Evolutionary conservation across 148 eudicot species (phyloP), one percentile per base, ranked within the genome.

Genomic region (Hydrangea macrophylla): DNA sequence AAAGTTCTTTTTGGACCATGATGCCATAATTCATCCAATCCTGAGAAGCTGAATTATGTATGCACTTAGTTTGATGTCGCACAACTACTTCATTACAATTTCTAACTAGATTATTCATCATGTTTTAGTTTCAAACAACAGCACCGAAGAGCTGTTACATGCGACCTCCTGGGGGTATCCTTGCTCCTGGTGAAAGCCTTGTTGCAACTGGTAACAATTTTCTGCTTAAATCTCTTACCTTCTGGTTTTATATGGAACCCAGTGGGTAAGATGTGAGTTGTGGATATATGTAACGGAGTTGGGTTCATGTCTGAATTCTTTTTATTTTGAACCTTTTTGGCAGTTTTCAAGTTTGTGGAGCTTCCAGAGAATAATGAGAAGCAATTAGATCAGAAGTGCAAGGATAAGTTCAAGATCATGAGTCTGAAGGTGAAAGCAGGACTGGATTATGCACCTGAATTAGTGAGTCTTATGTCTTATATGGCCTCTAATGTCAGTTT

Each of bases 331-430:
- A 60, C 73, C 22, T 73, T 39, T 44, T 33, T 78, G 55, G 24
- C 83, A 90, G 96, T 93, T 65, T 93, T 90, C 76, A 93, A 93
- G 85, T 93, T 93, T 73, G 88, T 93, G 72, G 96, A 93, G 83
- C 92, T 70, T 64, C 98, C 98, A n/a, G 98, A 93, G 62, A 93
- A 93, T 73, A 90, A 90, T 64, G 98, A 88, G 75, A 93, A 86
- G 74, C 84, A 75, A 37, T 69, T 67, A 51, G 90, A 87, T 75
- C 85, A 81, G 76, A 90, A 82, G 79, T 79, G 67, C 74, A 90
- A 79, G 62, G 92, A 85, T 55, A 90, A 93, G 84, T 93, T 93
- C 59, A 93, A 93, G 80, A 93, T 93, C 77, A 86, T 90, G 95
- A 93, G 98, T 73, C 78, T 93, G 64, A 90, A 93, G 83, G 98